phyloP scores from a whole-genome alignment of 2,329 filamentous ascomycete species.

The Monilinia laxa region DNA sequence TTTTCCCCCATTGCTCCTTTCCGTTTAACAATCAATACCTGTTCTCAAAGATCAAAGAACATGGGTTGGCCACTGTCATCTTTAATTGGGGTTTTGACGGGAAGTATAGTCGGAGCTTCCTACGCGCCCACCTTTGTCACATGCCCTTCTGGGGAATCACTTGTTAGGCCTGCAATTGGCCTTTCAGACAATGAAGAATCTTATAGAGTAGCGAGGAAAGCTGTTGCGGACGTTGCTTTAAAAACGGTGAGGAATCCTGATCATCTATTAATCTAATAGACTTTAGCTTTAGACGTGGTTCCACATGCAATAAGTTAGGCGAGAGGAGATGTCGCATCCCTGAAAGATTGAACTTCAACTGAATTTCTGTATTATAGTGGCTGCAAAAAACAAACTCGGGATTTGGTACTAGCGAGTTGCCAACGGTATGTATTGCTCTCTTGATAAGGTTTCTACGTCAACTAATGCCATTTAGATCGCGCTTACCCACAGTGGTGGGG shows the following conservation, averaged over 20 bases:
- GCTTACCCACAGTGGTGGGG: slow-evolving; percentile 42
- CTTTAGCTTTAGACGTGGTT: not conserved
- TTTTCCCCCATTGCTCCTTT: not conserved
- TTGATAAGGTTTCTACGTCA: not conserved
- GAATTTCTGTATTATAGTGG: slow-evolving; percentile 18
- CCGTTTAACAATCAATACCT: not conserved
- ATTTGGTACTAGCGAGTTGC: slow-evolving; percentile 43
- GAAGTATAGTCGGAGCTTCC: slow-evolving; percentile 11
- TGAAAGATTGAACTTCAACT: not conserved
- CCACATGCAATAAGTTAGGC: not conserved
- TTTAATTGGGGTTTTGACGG: slow-evolving; percentile 23
- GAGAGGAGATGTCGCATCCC: slow-evolving; percentile 2
- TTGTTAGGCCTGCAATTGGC: slow-evolving; percentile 43
- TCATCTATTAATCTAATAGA: not conserved
- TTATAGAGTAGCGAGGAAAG: slow-evolving; percentile 44
- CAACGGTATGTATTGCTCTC: slow-evolving; percentile 34
- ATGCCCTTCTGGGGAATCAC: slow-evolving; percentile 42
- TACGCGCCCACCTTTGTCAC: slow-evolving; percentile 42
- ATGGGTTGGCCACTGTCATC: slow-evolving; percentile 26
- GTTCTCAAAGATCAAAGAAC: not conserved
- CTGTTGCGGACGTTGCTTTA: slow-evolving; percentile 43
- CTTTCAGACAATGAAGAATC: slow-evolving; percentile 43
- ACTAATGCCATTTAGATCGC: slow-evolving; percentile 38
- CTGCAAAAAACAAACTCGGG: slow-evolving; percentile 38
- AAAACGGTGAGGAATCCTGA: slow-evolving; percentile 28